Evolutionary conservation across 2,329 filamentous ascomycete species (phyloP).

Genomic region (Orbilia ellipsospora): DNA sequence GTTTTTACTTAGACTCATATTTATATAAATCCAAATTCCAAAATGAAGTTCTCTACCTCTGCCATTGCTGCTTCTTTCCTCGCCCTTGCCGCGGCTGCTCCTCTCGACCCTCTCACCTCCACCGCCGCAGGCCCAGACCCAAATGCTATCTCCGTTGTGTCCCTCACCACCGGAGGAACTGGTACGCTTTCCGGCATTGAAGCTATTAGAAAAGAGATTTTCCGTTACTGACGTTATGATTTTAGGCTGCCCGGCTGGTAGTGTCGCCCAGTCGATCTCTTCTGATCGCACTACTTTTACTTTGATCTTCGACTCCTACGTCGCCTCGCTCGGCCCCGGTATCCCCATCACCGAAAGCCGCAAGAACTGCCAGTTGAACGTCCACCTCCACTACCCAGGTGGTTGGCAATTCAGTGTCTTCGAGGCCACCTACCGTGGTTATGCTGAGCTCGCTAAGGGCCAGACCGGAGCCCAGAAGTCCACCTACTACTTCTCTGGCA

Average conservation of each 20-base stretch:
- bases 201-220: neutral
- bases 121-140: conserved; percentile 59
- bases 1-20: too few relatives aligned
- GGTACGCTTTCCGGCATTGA: conserved; percentile 19
- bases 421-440: conserved; percentile 68
- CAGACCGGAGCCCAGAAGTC: conserved; percentile 67
- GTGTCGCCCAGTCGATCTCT: conserved; percentile 64
- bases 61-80: conserved; percentile 57
- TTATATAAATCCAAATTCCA: conserved; percentile 17
- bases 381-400: conserved; percentile 67
- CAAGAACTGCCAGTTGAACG: conserved; percentile 69
- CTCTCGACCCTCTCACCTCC: conserved; percentile 17
- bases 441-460: conserved; percentile 65
- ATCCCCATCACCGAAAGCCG: conserved; percentile 64
- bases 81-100: conserved; percentile 55
- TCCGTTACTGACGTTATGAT: conserved; percentile 11
- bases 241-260: conserved; percentile 65
- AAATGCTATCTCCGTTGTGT: conserved; percentile 63
- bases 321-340: conserved; percentile 66
- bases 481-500: conserved; percentile 69
- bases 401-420: conserved; percentile 69
- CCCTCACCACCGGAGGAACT: conserved; percentile 65
- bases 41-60: conserved; percentile 56
- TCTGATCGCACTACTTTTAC: conserved; percentile 64
- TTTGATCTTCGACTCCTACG: conserved; percentile 68